Evolutionary conservation across 148 eudicot species (phyloP).

Genomic region (Camellia granthamiana): DNA sequence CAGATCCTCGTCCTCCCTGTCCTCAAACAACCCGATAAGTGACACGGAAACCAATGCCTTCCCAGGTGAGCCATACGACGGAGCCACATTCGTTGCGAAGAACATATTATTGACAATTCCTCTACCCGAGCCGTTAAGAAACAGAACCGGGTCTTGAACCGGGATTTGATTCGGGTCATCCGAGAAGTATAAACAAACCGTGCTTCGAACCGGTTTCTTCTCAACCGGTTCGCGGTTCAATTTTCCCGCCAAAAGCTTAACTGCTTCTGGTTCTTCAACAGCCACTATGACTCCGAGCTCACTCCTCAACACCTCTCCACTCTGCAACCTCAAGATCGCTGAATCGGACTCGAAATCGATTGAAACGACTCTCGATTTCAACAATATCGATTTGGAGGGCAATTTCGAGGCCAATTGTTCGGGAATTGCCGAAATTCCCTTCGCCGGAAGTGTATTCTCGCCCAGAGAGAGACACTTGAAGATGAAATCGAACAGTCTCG

Average conservation of each 20-base stretch:
- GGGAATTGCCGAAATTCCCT: slow-evolving; percentile 83
- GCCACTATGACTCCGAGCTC: slow-evolving; percentile 78
- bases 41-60: slow-evolving; percentile 79
- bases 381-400: slow-evolving; percentile 43
- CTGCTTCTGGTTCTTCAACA: slow-evolving; percentile 74
- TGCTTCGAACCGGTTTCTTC: slow-evolving; percentile 58
- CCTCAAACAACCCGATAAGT: slow-evolving; percentile 67
- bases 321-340: slow-evolving; percentile 37
- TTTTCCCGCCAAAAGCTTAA: slow-evolving; percentile 61
- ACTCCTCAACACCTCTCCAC: slow-evolving; percentile 53
- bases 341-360: slow-evolving; percentile 30
- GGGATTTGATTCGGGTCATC: slow-evolving; percentile 48
- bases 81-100: slow-evolving; percentile 83
- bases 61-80: slow-evolving; percentile 65
- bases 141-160: slow-evolving; percentile 59
- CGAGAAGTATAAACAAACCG: slow-evolving; percentile 74
- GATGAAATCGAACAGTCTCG: slow-evolving; percentile 78
- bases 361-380: slow-evolving; percentile 56
- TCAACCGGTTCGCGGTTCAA: slow-evolving; percentile 10
- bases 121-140: slow-evolving; percentile 73
- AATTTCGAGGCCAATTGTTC: slow-evolving; percentile 73
- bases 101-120: slow-evolving; percentile 98
- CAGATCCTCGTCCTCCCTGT: slow-evolving; percentile 53
- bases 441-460: slow-evolving; percentile 71
- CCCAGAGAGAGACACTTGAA: slow-evolving; percentile 88